Percentiles rank a stretch among this genome's conserved stretches.
Conservation (phyloP, 257 asterid genomes). For the Misopates orontium region DNA sequence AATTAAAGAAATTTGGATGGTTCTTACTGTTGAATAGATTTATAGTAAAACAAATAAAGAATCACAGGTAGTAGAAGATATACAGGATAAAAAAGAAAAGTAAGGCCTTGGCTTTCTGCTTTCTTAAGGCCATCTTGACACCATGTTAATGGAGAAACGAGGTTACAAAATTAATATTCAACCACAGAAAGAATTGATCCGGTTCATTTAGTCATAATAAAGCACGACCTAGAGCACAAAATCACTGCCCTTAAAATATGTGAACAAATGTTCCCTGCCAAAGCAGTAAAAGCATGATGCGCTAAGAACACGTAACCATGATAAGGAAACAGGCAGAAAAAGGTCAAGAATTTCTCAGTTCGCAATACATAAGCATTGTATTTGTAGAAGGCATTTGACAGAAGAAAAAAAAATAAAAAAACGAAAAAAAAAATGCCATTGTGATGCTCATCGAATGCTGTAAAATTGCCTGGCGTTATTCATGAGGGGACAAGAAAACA, state of each 20-base stretch:
- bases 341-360: too few species aligned
- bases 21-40: too few species aligned
- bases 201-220: background rate
- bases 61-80: constrained; percentile 12
- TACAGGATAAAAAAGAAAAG: constrained; percentile 10
- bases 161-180: constrained; percentile 19
- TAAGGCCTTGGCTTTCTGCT: constrained; percentile 83
- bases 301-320: background rate
- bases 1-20: too few species aligned
- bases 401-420: too few species aligned
- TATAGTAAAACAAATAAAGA: background rate
- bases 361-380: background rate
- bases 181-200: constrained; percentile 24
- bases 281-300: constrained; percentile 1
- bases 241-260: too few species aligned
- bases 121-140: constrained; percentile 85
- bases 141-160: constrained; percentile 50
- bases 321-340: background rate
- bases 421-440: too few species aligned
- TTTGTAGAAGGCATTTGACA: too few species aligned
- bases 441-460: too few species aligned
- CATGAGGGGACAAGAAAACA: too few species aligned
- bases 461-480: too few species aligned
- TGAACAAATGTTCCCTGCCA: background rate
- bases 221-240: too few species aligned